phyloP scores from a whole-genome alignment of 2,329 filamentous ascomycete species.

The Ascochyta pisi region DNA sequence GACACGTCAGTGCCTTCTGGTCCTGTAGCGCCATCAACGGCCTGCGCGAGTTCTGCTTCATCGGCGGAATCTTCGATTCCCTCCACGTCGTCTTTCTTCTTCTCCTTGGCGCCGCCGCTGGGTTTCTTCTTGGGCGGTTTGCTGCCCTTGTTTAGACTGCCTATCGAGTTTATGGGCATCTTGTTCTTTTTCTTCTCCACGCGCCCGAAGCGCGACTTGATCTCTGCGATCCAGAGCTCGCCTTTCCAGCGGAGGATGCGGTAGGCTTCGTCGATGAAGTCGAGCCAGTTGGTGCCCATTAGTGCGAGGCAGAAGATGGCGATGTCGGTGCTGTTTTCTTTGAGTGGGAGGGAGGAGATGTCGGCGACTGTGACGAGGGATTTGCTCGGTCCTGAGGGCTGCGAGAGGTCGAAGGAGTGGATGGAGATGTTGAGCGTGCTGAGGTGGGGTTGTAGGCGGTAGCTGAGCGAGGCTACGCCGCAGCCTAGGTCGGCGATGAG shows the following conservation, averaged over 20 bases:
- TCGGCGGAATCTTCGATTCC: conserved; percentile 58
- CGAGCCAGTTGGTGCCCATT: conserved; percentile 99
- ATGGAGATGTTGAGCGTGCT: conserved; percentile 75
- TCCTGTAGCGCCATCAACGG: conserved; percentile 72
- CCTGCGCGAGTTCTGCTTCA: conserved; percentile 66
- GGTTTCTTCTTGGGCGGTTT: conserved; percentile 24
- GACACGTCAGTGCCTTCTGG: conserved; percentile 81
- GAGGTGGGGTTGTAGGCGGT: conserved; percentile 67
- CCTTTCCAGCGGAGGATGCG: conserved; percentile 90
- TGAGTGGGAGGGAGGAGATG: conserved; percentile 81
- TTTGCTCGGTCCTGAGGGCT: conserved; percentile 72
- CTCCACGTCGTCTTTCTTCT: conserved; percentile 55
- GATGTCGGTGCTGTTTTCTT: conserved; percentile 78
- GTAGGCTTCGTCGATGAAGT: conserved; percentile 95
- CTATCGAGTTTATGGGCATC: conserved; percentile 69
- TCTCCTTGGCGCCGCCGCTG: conserved; percentile 47
- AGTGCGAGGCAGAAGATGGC: conserved; percentile 95
- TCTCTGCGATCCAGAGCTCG: conserved; percentile 96
- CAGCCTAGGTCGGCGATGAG: conserved; percentile 92
- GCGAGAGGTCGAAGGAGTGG: conserved; percentile 86
- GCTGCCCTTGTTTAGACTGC: conserved; percentile 45
- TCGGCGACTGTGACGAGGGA: conserved; percentile 85
- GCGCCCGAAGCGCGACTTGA: conserved; percentile 87
- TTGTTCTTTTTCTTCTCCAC: conserved; percentile 59
- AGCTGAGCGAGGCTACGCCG: conserved; percentile 84